These are phyloP conservation scores for Candida xiaguanensis DNA, from an alignment of 805 yeast genomes.

Conservation along the genomic window DNA sequence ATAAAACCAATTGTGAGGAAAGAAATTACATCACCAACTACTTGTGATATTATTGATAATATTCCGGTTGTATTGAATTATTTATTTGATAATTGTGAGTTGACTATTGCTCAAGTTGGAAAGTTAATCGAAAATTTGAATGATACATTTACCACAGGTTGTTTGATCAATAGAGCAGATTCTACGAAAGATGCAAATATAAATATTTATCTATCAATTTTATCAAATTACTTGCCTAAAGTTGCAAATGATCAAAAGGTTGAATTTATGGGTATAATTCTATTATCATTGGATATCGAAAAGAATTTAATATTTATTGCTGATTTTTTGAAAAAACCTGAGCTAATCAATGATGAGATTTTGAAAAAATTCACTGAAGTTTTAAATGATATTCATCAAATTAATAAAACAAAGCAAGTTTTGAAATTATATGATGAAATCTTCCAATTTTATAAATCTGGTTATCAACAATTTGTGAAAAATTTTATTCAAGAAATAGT, in stretches of 20 bases:
- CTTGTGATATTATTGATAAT: constrained; percentile 30
- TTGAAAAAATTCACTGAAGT: constrained; percentile 2
- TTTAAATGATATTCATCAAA: constrained; percentile 2
- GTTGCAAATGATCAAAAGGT: constrained; percentile 11
- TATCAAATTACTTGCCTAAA: constrained; percentile 7
- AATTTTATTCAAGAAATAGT: constrained; percentile 32
- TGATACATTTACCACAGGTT: constrained; percentile 30
- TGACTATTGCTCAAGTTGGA: constrained; percentile 19
- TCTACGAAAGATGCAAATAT: constrained; percentile 3
- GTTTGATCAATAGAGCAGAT: constrained; percentile 14
- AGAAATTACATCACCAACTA: constrained; percentile 21
- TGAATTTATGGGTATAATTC: constrained; percentile 12
- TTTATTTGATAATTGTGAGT: constrained; percentile 16
- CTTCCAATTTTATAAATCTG: constrained; percentile 11
- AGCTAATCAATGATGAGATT: background rate
- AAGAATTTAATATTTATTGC: constrained; percentile 17
- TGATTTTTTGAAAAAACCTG: constrained; percentile 8
- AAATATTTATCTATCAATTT: constrained; percentile 14
- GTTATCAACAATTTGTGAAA: constrained; percentile 28
- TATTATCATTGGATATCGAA: constrained; percentile 12
- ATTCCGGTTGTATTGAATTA: constrained; percentile 22
- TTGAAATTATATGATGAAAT: constrained; percentile 18
- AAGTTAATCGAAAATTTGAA: constrained; percentile 24
- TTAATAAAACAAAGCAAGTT: constrained; percentile 12
- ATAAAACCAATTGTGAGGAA: constrained; percentile 27